Conservation (phyloP, 306 rosid genomes). For the Herpetospermum pedunculosum region DNA sequence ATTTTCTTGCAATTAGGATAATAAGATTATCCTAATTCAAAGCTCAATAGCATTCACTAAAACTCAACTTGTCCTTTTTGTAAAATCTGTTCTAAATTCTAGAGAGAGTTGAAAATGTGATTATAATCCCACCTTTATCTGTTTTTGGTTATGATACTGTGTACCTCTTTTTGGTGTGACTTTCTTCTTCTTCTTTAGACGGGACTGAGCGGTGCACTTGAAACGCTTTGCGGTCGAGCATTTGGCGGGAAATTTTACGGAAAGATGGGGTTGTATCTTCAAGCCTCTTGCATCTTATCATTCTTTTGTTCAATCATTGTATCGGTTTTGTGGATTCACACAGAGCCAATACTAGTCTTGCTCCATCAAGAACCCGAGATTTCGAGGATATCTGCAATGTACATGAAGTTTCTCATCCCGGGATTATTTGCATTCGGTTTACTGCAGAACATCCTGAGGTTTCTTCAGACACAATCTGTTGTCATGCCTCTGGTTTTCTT, state of each 20-base stretch:
- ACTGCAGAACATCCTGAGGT: constrained; percentile 62
- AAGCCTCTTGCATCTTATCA: constrained; percentile 51
- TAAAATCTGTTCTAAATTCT: neutral
- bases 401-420: constrained; percentile 49
- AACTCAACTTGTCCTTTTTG: neutral
- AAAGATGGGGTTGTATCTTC: constrained; percentile 58
- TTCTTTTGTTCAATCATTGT: constrained; percentile 34
- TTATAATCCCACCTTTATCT: neutral
- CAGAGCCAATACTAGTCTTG: constrained; percentile 41
- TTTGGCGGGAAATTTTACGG: constrained; percentile 48
- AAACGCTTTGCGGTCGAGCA: constrained; percentile 79
- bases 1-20: neutral
- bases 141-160: neutral
- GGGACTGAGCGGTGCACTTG: constrained; percentile 76
- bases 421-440: constrained; percentile 55
- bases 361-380: constrained; percentile 53
- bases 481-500: constrained; percentile 43
- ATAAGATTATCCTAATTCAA: neutral
- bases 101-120: neutral
- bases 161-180: neutral
- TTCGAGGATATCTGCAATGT: constrained; percentile 39
- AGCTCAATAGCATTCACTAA: constrained; percentile 2
- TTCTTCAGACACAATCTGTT: constrained; percentile 58
- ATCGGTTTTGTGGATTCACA: constrained; percentile 44
- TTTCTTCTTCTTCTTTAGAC: constrained; percentile 22